Percentiles rank a stretch among this genome's conserved stretches.
Evolutionary conservation across 306 rosid genomes (phyloP).

Genomic region (Clitoria ternatea): DNA sequence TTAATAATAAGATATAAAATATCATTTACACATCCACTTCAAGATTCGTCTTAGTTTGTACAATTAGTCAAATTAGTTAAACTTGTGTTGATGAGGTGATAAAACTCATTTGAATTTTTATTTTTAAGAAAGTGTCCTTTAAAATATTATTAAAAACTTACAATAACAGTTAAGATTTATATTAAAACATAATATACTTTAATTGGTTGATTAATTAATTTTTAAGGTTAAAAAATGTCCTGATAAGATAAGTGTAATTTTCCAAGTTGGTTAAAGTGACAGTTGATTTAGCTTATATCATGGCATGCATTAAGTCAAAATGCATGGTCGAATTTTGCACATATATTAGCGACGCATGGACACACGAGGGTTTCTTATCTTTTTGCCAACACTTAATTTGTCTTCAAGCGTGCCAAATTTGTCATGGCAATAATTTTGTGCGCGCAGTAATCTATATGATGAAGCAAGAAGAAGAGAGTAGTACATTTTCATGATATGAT

Average conservation of each 20-base stretch:
- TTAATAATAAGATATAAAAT: not conserved
- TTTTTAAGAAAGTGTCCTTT: too few relatives aligned
- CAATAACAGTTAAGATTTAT: too few relatives aligned
- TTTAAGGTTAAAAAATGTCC: not conserved
- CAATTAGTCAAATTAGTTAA: too few relatives aligned
- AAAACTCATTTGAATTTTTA: too few relatives aligned
- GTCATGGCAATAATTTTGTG: not conserved
- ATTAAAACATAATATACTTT: not conserved
- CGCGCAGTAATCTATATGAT: not conserved
- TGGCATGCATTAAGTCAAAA: constrained; percentile 29
- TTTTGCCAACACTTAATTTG: not conserved
- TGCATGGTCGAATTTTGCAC: not conserved
- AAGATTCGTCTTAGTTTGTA: too few relatives aligned
- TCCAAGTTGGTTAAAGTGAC: not conserved
- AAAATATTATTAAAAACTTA: too few relatives aligned
- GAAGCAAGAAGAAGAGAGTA: not conserved
- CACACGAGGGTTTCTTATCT: not conserved
- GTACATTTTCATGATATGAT: not conserved
- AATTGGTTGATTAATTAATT: too few relatives aligned
- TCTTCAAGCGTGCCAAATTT: not conserved
- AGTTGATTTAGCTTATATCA: not conserved
- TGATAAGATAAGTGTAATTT: not conserved
- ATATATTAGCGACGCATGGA: not conserved
- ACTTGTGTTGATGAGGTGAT: too few relatives aligned
- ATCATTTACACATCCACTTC: too few relatives aligned